Conservation (phyloP, 257 asterid species). For the Forsythia suspensa region DNA sequence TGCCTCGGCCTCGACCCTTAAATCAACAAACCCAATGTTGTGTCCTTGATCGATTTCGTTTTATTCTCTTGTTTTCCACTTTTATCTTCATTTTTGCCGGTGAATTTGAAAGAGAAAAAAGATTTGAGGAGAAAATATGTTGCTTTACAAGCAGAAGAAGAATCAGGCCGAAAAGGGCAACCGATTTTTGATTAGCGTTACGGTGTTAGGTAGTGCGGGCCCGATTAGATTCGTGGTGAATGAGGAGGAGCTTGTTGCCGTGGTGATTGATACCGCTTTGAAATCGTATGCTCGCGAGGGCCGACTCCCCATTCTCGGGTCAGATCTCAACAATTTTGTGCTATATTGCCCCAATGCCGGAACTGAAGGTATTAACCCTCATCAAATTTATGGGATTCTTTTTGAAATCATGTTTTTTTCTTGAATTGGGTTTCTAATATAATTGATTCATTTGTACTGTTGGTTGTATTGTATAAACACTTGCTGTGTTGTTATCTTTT, state of each 20-base stretch:
- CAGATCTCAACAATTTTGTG: conserved; percentile 61
- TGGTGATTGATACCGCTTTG: conserved; percentile 76
- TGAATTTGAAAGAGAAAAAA: conserved; percentile 16
- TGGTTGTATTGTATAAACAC: background rate
- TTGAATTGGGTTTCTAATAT: background rate
- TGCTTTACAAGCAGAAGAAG: conserved; percentile 83
- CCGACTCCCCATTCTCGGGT: conserved; percentile 81
- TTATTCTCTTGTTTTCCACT: background rate
- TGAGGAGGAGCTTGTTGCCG: conserved; percentile 70
- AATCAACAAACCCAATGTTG: background rate
- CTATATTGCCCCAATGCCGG: conserved; percentile 74
- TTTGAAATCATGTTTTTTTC: background rate
- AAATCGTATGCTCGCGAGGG: conserved; percentile 90
- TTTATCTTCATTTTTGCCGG: conserved; percentile 5
- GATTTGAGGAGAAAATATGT: conserved; percentile 38
- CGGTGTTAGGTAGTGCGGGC: conserved; percentile 86
- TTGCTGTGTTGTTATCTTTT: background rate
- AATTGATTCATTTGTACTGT: background rate
- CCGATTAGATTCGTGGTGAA: conserved; percentile 87
- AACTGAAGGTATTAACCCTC: conserved; percentile 55
- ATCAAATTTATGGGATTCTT: background rate
- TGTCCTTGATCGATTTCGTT: background rate
- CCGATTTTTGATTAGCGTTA: conserved; percentile 67
- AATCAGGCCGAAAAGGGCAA: conserved; percentile 57
- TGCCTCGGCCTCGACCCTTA: conserved; percentile 91